Evolutionary conservation across 2,329 filamentous ascomycete genomes (phyloP), one percentile per base, ranked within the genome.

Genomic region (Incumbomyces lentus): DNA sequence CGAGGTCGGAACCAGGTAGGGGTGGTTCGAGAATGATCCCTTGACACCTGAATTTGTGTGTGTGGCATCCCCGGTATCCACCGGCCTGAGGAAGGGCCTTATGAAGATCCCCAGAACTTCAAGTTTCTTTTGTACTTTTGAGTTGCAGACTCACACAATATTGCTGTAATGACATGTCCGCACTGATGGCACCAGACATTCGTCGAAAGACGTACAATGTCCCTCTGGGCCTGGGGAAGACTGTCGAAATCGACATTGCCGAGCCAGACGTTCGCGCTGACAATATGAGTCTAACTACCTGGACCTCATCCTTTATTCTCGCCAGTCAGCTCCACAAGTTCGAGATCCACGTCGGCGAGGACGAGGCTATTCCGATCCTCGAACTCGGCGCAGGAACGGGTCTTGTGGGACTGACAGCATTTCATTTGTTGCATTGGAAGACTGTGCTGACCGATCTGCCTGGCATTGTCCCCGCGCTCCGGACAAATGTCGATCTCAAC

Each of bases 321-420:
- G 84, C 90, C 0, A 82, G 79, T 54, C 78, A 84, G 19, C 74
- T 96, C 22, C 60, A 67, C 47, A 58, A 58, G 44, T 53, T 64
- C 40, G 45, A 44, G 22, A 46, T 49, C 40, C 31, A 4, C 39
- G 47, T 30, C 32, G 41, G 34, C 36, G 33, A 44, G 5, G 22
- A 26, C 22, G 22, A 26, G 22, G 8, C 47, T 2, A 53, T 65
- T 18, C 60, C 62, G 19, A 68, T 75, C 6, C 72, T 96, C 7
- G 90, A 96, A 61, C 75, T 96, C 2, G 92, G 90, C 3, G 82
- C 90, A 0, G 90, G 90, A 0, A 96, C 92, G 0, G 90, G 90
- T 0, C 74, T 98, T 13, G 76, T 95, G 12, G 92, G 90, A 0
- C 69, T 96, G 40, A 84, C 89, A 1, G 86, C 89, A 17, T 86